Conservation (phyloP, 371 early-diverging fungal species). For the Mortierella sp. region DNA sequence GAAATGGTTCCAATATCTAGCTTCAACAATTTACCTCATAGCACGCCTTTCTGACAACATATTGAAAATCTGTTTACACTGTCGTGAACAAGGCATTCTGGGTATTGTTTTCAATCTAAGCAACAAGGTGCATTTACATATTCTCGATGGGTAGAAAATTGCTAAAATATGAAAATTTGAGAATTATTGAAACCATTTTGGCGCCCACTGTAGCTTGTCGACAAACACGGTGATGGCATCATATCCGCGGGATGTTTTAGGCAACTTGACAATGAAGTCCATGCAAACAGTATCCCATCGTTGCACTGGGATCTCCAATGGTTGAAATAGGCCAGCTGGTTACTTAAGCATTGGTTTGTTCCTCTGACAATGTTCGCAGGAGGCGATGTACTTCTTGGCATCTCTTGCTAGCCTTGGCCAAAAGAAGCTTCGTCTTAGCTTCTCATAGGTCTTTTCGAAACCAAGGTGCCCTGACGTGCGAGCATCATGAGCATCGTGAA, state of each 20-base stretch:
- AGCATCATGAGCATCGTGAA: constrained; percentile 11
- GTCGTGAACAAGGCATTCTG: too few relatives aligned
- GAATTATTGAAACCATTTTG: too few relatives aligned
- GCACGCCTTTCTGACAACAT: too few relatives aligned
- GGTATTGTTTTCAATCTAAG: too few relatives aligned
- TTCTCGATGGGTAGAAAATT: too few relatives aligned
- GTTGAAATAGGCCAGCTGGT: not conserved
- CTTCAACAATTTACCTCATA: too few relatives aligned
- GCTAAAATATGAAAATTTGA: too few relatives aligned
- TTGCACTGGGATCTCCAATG: constrained; percentile 1
- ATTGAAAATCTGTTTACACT: too few relatives aligned
- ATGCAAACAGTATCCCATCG: constrained; percentile 15
- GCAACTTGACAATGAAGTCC: constrained; percentile 34
- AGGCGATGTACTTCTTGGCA: not conserved
- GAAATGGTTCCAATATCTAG: too few relatives aligned
- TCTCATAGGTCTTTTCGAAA: constrained; percentile 54
- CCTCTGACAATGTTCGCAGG: constrained; percentile 7
- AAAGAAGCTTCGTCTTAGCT: constrained; percentile 46
- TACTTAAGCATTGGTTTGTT: constrained; percentile 2
- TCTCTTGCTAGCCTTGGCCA: constrained; percentile 40
- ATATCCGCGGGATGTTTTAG: constrained; percentile 31
- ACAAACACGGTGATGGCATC: constrained; percentile 62
- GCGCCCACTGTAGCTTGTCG: constrained; percentile 53
- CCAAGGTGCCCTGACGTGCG: constrained; percentile 61
- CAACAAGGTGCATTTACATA: too few relatives aligned